Conservation (phyloP, 768 basidiomycete genomes). For the Podaxis sp. region DNA sequence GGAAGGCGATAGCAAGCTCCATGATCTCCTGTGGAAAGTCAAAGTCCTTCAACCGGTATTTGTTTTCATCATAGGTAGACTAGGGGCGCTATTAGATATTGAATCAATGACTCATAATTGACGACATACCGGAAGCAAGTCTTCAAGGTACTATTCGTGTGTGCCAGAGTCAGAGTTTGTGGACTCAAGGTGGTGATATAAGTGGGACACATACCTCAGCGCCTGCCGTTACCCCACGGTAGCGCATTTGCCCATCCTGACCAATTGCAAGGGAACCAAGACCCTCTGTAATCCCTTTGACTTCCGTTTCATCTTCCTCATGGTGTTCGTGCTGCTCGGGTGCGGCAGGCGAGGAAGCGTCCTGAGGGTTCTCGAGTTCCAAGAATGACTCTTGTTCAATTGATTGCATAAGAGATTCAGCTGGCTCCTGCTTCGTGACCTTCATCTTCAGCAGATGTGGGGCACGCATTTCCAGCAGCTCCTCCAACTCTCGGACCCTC, state of each 20-base stretch:
- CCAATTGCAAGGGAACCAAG: conserved; percentile 52
- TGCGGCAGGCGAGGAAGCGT: not conserved
- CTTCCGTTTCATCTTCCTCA: conserved; percentile 21
- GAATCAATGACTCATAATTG: not conserved
- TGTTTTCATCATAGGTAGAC: conserved; percentile 12
- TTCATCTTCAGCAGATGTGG: conserved; percentile 11
- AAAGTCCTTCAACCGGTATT: conserved; percentile 20
- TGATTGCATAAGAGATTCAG: not conserved
- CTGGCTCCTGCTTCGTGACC: conserved; percentile 8
- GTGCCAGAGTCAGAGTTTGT: not conserved
- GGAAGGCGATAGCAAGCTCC: conserved; percentile 47
- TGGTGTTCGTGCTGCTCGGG: conserved; percentile 1
- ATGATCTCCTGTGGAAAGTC: conserved; percentile 44
- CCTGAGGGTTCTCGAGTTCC: not conserved
- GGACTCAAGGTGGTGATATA: not conserved
- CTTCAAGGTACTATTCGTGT: conserved; percentile 36
- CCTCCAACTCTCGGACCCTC: conserved; percentile 47
- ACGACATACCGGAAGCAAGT: conserved; percentile 33
- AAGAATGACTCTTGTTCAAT: not conserved
- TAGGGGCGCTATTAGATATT: not conserved
- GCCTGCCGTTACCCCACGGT: conserved; percentile 49
- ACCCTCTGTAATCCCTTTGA: conserved; percentile 32
- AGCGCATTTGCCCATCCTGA: conserved; percentile 45
- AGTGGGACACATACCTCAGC: conserved; percentile 40
- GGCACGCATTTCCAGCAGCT: conserved; percentile 30